phyloP scores from a whole-genome alignment of 495 filamentous ascomycete genomes.

The Penicillium silybi region DNA sequence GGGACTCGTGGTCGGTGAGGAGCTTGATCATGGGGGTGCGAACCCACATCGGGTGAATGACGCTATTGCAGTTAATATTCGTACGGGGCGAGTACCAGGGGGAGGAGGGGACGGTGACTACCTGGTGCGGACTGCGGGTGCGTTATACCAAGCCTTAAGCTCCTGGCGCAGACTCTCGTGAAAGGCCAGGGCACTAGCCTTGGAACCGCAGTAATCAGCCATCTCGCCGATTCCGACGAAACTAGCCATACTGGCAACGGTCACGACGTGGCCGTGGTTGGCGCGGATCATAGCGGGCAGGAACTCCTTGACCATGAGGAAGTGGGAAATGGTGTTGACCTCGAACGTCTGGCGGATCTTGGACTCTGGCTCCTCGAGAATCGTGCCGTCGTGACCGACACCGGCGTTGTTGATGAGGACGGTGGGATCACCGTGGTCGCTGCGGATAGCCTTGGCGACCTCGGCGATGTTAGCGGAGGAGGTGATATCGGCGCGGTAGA shows the following conservation, averaged over 20 bases:
- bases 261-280: constrained; percentile 60
- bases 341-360: constrained; percentile 50
- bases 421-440: constrained; percentile 44
- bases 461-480: constrained; percentile 39
- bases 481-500: constrained; percentile 53
- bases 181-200: constrained; percentile 54
- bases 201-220: constrained; percentile 53
- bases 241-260: constrained; percentile 51
- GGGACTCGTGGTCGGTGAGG: constrained; percentile 32
- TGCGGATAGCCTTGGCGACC: constrained; percentile 44
- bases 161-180: constrained; percentile 49
- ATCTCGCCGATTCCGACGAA: constrained; percentile 48
- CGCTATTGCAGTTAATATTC: constrained; percentile 15
- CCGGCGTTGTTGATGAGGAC: constrained; percentile 63
- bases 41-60: constrained; percentile 45
- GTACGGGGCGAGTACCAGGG: neutral
- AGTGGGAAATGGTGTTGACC: constrained; percentile 59
- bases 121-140: constrained; percentile 42
- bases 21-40: constrained; percentile 43
- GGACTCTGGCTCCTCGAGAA: constrained; percentile 45
- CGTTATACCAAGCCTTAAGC: constrained; percentile 38
- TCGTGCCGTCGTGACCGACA: constrained; percentile 41
- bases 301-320: constrained; percentile 55
- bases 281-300: constrained; percentile 55
- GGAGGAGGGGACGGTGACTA: constrained; percentile 7